Conservation (phyloP, 2,329 filamentous ascomycete species). For the Phialemoniopsis sp. region DNA sequence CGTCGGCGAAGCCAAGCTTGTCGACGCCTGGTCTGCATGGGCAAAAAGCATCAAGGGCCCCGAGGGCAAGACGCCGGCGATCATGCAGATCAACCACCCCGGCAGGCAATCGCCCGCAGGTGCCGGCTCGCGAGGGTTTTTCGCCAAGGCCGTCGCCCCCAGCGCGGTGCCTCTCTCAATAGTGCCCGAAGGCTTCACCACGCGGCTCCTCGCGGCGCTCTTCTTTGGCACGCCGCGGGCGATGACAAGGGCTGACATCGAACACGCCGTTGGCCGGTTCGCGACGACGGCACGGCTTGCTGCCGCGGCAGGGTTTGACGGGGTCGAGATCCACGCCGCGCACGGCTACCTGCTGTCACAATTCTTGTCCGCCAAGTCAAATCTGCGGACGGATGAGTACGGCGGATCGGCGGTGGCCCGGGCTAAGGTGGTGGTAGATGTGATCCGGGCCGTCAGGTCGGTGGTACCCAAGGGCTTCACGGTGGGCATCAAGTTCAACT, state of each 20-base stretch:
- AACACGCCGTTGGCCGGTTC: slow-evolving; percentile 46
- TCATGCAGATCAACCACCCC: slow-evolving; percentile 60
- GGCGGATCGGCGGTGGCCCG: slow-evolving; percentile 46
- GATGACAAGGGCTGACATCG: slow-evolving; percentile 51
- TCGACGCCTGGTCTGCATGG: slow-evolving; percentile 32
- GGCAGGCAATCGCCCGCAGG: slow-evolving; percentile 44
- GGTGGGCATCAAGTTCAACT: slow-evolving; percentile 53
- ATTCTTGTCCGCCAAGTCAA: slow-evolving; percentile 47
- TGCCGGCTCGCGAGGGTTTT: slow-evolving; percentile 33
- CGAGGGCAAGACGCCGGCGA: slow-evolving; percentile 50
- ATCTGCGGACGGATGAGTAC: slow-evolving; percentile 49
- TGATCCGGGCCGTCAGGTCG: slow-evolving; percentile 36
- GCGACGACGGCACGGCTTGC: slow-evolving; percentile 44
- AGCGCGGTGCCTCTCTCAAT: slow-evolving; percentile 34
- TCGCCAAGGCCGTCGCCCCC: slow-evolving; percentile 41
- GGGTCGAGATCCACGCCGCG: slow-evolving; percentile 40
- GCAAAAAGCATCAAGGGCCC: slow-evolving; percentile 46
- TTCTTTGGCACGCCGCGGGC: slow-evolving; percentile 50
- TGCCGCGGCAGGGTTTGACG: slow-evolving; percentile 39
- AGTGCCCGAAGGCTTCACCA: slow-evolving; percentile 29
- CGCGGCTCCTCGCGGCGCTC: slow-evolving; percentile 22
- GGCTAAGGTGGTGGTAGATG: slow-evolving; percentile 44
- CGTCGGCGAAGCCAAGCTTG: slow-evolving; percentile 17
- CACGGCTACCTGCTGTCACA: slow-evolving; percentile 56
- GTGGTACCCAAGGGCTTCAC: slow-evolving; percentile 35